Percentiles rank a stretch among this genome's conserved stretches.
phyloP scores from a whole-genome alignment of 225 moss, liverwort and hornwort genomes.

The Polytrichum commune region DNA sequence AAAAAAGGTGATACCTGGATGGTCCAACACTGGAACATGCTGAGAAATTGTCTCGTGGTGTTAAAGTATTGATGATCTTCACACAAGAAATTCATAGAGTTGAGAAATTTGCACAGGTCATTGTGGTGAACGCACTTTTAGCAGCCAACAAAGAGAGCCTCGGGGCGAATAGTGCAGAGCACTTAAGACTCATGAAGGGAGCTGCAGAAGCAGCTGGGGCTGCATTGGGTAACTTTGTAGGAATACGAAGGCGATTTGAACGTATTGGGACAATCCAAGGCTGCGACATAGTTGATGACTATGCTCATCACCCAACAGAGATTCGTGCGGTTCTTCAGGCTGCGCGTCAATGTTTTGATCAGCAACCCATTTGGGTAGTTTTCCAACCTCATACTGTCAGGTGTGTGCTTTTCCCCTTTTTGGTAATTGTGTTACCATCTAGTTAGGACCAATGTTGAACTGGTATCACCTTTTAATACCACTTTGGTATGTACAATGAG shows the following conservation, averaged over 20 bases:
- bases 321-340: slow-evolving; percentile 98
- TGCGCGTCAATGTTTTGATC: slow-evolving; percentile 88
- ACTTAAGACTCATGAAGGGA: slow-evolving; percentile 34
- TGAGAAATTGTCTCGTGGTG: background rate
- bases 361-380: slow-evolving; percentile 91
- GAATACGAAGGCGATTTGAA: slow-evolving; percentile 82
- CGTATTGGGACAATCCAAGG: slow-evolving; percentile 67
- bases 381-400: slow-evolving; percentile 97
- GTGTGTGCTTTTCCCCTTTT: slow-evolving; percentile 22
- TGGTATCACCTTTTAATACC: background rate
- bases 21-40: background rate
- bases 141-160: slow-evolving; percentile 39
- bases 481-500: no score
- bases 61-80: background rate
- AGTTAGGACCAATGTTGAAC: background rate
- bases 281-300: slow-evolving; percentile 84
- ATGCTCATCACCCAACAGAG: slow-evolving; percentile 95
- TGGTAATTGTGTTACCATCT: background rate
- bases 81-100: slow-evolving; percentile 11
- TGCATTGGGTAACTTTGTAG: slow-evolving; percentile 59
- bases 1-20: background rate
- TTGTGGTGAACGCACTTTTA: slow-evolving; percentile 74
- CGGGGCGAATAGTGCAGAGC: slow-evolving; percentile 20
- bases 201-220: slow-evolving; percentile 69
- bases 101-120: slow-evolving; percentile 61